Evolutionary conservation across 306 rosid species (phyloP), one percentile per base, ranked within the genome.

Genomic region (Corylus americana): DNA sequence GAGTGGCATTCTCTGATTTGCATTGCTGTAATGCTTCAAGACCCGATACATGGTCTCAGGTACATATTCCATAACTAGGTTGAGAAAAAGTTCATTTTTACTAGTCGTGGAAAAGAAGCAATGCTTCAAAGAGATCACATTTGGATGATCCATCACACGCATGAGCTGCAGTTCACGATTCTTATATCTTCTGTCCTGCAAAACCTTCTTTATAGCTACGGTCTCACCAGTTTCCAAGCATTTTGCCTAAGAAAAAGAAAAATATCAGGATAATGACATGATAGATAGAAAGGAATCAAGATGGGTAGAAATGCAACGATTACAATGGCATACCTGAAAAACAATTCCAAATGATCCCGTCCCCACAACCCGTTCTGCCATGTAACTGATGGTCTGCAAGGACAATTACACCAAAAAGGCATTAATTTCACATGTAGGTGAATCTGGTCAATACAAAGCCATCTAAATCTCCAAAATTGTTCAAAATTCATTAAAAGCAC

Each of bases 101-200:
- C 88, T 90, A 63, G 98, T 92, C 20, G 98, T 91, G 71, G 98
- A 95, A 84, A 92, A 92, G 94, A 94, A 94, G 77, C 97, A 94
- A 86, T 94, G 98, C 90, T 94, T 94, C 85, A 94, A 45, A 66
- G 91, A 84, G 83, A 95, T 84, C 76, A 95, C 98, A 84, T 95
- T 95, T 10, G 97, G 93, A 86, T 95, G 98, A 79, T 95, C 95
- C 98, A 95, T 95, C 83, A 90, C 90, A 8, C 98, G 97, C 98
- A 95, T 92, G 74, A 95, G 79, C 87, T 95, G 98, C 61, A 95
- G 88, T 75, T 92, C 98, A 75, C 98, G 93, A 77, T 92, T 94
- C 84, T 94, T 94, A 72, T 89, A 92, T 85, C 97, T 86, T 81
- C 93, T 85, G 85, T 94, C 97, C 76, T 94, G 98, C 84, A 94